A percentile compares a stretch with the other conserved stretches of the same genome.
These are phyloP conservation scores for Pseudogymnoascus sp. DNA, from an alignment of 2,329 filamentous ascomycete genomes.

Conservation along the genomic window DNA sequence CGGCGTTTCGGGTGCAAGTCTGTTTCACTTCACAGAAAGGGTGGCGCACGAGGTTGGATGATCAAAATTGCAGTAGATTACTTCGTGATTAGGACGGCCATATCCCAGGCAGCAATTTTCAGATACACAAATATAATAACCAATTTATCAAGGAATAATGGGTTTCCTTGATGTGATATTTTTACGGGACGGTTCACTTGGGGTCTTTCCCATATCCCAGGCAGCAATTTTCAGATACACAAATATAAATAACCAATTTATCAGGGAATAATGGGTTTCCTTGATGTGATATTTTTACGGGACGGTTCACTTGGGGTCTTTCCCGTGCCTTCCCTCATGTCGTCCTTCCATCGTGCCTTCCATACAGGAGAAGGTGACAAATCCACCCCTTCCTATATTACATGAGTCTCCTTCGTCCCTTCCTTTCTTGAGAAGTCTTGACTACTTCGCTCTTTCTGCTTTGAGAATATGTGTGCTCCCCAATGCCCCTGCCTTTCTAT, in stretches of 20 bases:
- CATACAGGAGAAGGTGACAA: not conserved
- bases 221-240: not conserved
- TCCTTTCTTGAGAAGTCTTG: not conserved
- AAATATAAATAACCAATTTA: not conserved
- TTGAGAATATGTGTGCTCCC: not conserved
- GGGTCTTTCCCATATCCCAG: not conserved
- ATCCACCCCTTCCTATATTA: not conserved
- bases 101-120: not conserved
- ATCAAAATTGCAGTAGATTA: not conserved
- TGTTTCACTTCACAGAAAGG: constrained; percentile 3
- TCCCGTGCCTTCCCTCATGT: not conserved
- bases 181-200: not conserved
- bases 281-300: not conserved
- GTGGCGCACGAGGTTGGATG: not conserved
- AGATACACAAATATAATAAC: not conserved
- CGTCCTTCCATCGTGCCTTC: not conserved
- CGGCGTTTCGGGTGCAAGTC: constrained; percentile 4
- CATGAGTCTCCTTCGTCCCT: not conserved
- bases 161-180: not conserved
- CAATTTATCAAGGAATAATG: not conserved
- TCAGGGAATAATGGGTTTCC: not conserved
- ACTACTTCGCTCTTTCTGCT: not conserved
- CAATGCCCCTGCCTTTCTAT: not conserved
- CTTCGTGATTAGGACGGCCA: not conserved
- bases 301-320: not conserved